These are phyloP conservation scores for Mycena sanguinolenta DNA, from an alignment of 768 basidiomycete species.

Conservation along the genomic window DNA sequence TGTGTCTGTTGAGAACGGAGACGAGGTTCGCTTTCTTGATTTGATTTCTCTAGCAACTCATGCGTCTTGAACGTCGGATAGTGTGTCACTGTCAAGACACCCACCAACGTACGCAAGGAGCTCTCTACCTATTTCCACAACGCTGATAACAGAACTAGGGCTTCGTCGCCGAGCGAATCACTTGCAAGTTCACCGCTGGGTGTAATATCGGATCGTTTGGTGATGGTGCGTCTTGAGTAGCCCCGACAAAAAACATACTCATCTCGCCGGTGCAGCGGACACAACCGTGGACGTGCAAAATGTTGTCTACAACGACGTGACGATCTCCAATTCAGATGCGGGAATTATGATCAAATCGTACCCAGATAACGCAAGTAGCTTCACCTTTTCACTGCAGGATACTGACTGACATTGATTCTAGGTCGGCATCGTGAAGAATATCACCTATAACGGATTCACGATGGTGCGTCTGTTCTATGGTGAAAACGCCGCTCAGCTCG, in stretches of 20 bases:
- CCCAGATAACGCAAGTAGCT: slow-evolving; percentile 33
- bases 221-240: slow-evolving; percentile 1
- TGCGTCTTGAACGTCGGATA: slow-evolving; percentile 14
- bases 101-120: slow-evolving; percentile 36
- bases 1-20: slow-evolving; percentile 47
- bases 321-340: slow-evolving; percentile 40
- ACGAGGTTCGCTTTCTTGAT: slow-evolving; percentile 16
- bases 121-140: background rate
- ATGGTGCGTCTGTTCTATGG: slow-evolving; percentile 16
- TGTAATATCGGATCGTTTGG: slow-evolving; percentile 45
- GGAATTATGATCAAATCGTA: slow-evolving; percentile 42
- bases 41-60: background rate
- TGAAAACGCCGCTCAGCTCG: background rate
- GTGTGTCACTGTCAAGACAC: slow-evolving; percentile 50
- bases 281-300: slow-evolving; percentile 41
- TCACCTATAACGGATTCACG: slow-evolving; percentile 37
- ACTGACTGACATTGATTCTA: background rate
- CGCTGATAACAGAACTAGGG: slow-evolving; percentile 19
- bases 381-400: background rate
- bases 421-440: slow-evolving; percentile 39
- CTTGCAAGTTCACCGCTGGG: slow-evolving; percentile 39
- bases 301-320: slow-evolving; percentile 40
- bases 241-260: background rate
- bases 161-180: slow-evolving; percentile 36
- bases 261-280: background rate